Conservation (phyloP, 352 stramenopile species). For the Globisporangium cylindrosporum region DNA sequence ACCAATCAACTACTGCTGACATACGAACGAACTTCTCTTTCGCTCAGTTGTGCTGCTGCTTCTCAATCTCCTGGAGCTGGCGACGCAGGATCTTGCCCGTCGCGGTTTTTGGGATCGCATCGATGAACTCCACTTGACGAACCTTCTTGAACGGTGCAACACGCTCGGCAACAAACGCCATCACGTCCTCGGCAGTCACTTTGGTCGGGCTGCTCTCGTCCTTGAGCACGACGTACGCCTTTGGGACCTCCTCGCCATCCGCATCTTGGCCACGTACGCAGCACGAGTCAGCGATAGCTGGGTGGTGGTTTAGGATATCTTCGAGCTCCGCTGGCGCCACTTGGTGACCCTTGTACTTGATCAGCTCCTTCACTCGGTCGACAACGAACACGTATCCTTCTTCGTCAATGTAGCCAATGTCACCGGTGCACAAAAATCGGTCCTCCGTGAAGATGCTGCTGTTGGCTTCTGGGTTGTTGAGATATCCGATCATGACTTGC, state of each 20-base stretch:
- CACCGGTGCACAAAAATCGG: constrained; percentile 87
- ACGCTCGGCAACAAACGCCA: constrained; percentile 68
- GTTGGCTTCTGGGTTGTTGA: constrained; percentile 86
- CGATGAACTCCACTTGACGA: constrained; percentile 82
- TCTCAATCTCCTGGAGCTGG: constrained; percentile 54
- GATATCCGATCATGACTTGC: constrained; percentile 91
- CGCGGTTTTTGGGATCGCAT: constrained; percentile 84
- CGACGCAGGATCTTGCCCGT: constrained; percentile 90
- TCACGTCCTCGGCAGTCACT: constrained; percentile 67
- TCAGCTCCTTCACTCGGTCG: constrained; percentile 94
- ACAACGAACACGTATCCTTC: constrained; percentile 91
- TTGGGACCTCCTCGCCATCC: constrained; percentile 81
- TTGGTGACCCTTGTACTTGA: constrained; percentile 93
- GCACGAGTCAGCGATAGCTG: constrained; percentile 67
- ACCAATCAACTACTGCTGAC: too few species aligned
- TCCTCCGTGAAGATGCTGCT: constrained; percentile 67
- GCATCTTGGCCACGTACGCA: constrained; percentile 63
- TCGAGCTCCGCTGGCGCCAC: constrained; percentile 91
- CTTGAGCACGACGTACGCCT: constrained; percentile 88
- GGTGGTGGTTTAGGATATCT: constrained; percentile 80
- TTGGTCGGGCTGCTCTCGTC: constrained; percentile 14
- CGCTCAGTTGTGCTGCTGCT: background rate
- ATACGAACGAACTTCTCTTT: too few species aligned
- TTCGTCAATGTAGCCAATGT: constrained; percentile 89
- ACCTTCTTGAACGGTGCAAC: constrained; percentile 82